Evolutionary conservation across 192 early-diverging fungal genomes (phyloP).

Genomic region (Piromyces sp.): DNA sequence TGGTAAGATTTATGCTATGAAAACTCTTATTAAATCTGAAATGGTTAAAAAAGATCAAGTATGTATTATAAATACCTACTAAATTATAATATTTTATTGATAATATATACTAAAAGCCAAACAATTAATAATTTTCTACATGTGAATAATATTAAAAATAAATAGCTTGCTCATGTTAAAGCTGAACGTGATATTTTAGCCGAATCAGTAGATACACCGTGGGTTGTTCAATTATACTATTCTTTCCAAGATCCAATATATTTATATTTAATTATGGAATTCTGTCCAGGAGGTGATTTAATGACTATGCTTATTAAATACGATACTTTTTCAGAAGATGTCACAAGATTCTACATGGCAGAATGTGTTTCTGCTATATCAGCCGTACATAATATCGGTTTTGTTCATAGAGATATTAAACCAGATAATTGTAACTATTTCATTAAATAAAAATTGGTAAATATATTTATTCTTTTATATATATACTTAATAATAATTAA

Average conservation of each 20-base stretch:
- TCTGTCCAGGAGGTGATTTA: slow-evolving; percentile 93
- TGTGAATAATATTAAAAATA: no score
- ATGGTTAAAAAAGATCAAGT: slow-evolving; percentile 98
- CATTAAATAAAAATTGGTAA: no score
- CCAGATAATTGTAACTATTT: slow-evolving; percentile 28
- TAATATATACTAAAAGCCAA: no score
- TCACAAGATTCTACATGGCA: slow-evolving; percentile 96
- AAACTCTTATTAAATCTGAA: slow-evolving; percentile 61
- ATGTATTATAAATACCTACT: not conserved
- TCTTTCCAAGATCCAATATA: slow-evolving; percentile 91
- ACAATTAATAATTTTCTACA: no score
- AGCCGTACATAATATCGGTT: slow-evolving; percentile 82
- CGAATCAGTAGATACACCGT: slow-evolving; percentile 77
- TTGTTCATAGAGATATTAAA: slow-evolving; percentile 70
- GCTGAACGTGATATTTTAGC: slow-evolving; percentile 96
- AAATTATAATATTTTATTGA: no score
- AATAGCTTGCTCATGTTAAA: slow-evolving; percentile 87
- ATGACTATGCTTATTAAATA: slow-evolving; percentile 99
- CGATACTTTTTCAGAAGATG: slow-evolving; percentile 87
- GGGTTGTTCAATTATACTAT: slow-evolving; percentile 96
- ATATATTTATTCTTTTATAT: no score
- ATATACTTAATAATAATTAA: no score
- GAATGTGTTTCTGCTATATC: slow-evolving; percentile 87
- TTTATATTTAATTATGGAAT: slow-evolving; percentile 99
- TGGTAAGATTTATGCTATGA: slow-evolving; percentile 81